Conservation (phyloP, 2,329 filamentous ascomycete genomes). For the Cladobotryum protrusum region DNA sequence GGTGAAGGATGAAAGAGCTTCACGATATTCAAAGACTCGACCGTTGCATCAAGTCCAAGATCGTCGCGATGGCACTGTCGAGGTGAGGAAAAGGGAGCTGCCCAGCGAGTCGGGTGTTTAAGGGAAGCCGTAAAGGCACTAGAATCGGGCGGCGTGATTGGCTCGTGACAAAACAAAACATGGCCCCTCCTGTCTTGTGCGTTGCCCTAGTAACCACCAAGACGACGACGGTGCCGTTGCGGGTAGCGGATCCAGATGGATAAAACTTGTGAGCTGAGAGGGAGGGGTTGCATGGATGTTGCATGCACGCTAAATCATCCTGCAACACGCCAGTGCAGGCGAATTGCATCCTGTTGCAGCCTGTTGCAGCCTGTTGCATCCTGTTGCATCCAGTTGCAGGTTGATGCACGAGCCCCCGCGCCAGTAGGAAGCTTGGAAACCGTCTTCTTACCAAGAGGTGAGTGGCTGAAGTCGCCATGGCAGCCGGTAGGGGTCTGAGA, state of each 20-base stretch:
- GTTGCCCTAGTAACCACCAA: slow-evolving; percentile 24
- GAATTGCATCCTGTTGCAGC: slow-evolving; percentile 4
- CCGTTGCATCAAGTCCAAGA: background rate
- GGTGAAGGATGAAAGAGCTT: background rate
- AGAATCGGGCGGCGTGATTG: slow-evolving; percentile 21
- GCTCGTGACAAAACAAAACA: slow-evolving; percentile 27
- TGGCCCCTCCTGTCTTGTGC: slow-evolving; percentile 9
- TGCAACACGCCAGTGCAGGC: slow-evolving; percentile 4
- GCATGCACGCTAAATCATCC: slow-evolving; percentile 9
- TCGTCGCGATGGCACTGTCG: slow-evolving; percentile 19
- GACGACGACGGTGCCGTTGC: slow-evolving; percentile 2
- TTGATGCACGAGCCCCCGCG: background rate
- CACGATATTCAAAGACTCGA: no score
- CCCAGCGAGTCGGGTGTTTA: slow-evolving; percentile 26
- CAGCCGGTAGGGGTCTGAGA: slow-evolving; percentile 16
- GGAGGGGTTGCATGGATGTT: background rate
- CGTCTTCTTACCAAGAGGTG: no score
- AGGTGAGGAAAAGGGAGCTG: slow-evolving; percentile 18
- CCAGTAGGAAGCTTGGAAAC: background rate
- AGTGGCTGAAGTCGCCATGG: slow-evolving; percentile 17
- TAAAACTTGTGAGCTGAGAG: slow-evolving; percentile 5
- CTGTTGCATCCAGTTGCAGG: background rate
- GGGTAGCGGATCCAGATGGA: slow-evolving; percentile 2
- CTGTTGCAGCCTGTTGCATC: background rate
- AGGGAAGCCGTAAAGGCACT: slow-evolving; percentile 21